Evolutionary conservation across 257 asterid genomes (phyloP), one percentile per base, ranked within the genome.

Genomic region (Petrea volubilis): DNA sequence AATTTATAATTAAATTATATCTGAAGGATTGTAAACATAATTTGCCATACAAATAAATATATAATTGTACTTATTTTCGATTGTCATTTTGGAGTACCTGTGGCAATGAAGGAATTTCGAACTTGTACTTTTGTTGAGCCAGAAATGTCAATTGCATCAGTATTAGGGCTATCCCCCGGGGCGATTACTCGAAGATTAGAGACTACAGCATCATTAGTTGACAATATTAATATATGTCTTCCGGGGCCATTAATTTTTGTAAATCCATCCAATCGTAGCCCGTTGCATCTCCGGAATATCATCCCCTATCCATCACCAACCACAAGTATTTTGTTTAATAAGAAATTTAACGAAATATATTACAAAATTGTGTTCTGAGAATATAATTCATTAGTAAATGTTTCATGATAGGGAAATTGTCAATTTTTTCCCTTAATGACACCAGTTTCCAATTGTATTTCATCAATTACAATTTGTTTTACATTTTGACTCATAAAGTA

Each of bases 151-250:
- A 86, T 86, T 0, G 77, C 96, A 68, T 88, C 96, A 0, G 96
- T 88, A 43, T 88, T 88, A n/a, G 86, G 92, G 83, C 90, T 86
- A 14, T 82, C 74, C 0, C 82, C 87, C 0, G 92, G 92, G 7
- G 96, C 88, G 20, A 76, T 78, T 52, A 86, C 20, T 2, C 79
- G 84, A 2, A 84, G 80, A 72, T 86, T 82, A 49, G 89, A 61
- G 10, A 83, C 64, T 0, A 59, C 70, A 0, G 59, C 90, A 36
- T 77, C 86, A 7, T 75, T 76, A 53, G 75, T 73, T 20, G 87
- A 74, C 56, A 80, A 67, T 1, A 86, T 64, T 56, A 81, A 51
- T 15, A 88, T 84, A 34, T 88, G 93, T 47, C 77, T 79, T 57
- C 89, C 86, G 0, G 89, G 86, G 0, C 92, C 90, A 11, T 82